phyloP scores from a whole-genome alignment of 495 filamentous ascomycete species.

The Trichoderma orchidacearum region DNA sequence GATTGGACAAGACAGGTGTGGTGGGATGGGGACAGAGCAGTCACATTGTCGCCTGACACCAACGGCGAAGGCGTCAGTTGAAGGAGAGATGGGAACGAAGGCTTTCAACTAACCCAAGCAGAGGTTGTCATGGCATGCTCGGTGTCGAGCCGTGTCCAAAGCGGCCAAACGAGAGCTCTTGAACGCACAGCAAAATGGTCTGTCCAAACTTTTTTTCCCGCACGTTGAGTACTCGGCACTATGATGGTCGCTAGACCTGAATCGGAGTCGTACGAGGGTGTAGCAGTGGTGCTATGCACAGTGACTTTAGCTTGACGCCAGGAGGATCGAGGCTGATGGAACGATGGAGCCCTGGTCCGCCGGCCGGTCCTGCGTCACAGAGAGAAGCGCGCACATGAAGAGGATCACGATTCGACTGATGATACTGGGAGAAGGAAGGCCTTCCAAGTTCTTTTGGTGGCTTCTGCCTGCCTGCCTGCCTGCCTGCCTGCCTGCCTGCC shows the following conservation, averaged over 20 bases:
- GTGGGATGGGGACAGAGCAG: not conserved
- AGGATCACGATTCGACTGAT: too few relatives aligned
- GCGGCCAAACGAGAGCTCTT: too few relatives aligned
- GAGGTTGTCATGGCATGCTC: too few relatives aligned
- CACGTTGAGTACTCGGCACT: too few relatives aligned
- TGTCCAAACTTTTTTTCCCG: too few relatives aligned
- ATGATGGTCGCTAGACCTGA: too few relatives aligned
- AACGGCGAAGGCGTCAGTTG: not conserved
- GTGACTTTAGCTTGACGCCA: not conserved
- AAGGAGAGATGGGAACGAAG: not conserved
- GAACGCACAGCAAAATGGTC: too few relatives aligned
- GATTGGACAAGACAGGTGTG: not conserved
- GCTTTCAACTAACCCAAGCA: too few relatives aligned
- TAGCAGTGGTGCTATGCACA: not conserved
- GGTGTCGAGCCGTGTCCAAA: too few relatives aligned
- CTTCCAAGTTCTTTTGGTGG: not conserved
- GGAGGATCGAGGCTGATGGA: not conserved
- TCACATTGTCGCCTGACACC: not conserved
- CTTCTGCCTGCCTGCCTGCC: not conserved
- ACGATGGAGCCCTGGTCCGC: not conserved
- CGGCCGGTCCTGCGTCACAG: not conserved
- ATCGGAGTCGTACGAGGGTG: not conserved
- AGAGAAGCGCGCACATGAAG: too few relatives aligned
- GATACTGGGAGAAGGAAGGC: not conserved
- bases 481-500: not conserved